Evolutionary conservation across 2,329 filamentous ascomycete genomes (phyloP).

Genomic region (Laburnicola sp.): DNA sequence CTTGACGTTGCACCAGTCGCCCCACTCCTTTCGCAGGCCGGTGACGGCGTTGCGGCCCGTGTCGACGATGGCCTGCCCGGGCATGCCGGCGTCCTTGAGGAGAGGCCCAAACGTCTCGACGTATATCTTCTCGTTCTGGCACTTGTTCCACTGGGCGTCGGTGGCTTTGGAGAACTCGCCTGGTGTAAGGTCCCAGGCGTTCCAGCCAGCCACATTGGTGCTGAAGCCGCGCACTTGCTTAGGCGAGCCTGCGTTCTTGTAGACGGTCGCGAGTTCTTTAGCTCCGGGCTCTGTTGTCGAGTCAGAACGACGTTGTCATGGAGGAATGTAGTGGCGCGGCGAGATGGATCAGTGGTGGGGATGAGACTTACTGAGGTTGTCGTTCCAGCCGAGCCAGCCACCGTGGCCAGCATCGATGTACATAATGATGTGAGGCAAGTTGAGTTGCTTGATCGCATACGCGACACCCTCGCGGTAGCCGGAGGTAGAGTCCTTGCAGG

Average conservation of each 20-base stretch:
- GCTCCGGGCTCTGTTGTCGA: slow-evolving; percentile 50
- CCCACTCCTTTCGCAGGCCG: slow-evolving; percentile 57
- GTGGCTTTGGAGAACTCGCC: slow-evolving; percentile 42
- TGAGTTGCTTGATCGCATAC: slow-evolving; percentile 62
- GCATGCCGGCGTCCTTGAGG: slow-evolving; percentile 53
- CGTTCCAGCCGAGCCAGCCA: slow-evolving; percentile 68
- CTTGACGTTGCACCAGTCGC: slow-evolving; percentile 70
- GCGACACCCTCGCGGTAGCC: slow-evolving; percentile 62
- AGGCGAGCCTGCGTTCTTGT: slow-evolving; percentile 53
- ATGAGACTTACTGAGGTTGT: slow-evolving; percentile 53
- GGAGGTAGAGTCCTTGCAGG: slow-evolving; percentile 59
- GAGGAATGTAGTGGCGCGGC: background rate
- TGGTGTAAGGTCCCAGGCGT: slow-evolving; percentile 53
- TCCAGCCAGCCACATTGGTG: slow-evolving; percentile 64
- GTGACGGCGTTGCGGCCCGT: slow-evolving; percentile 61
- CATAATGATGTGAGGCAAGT: slow-evolving; percentile 65
- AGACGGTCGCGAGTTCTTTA: slow-evolving; percentile 53
- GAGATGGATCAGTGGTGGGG: background rate
- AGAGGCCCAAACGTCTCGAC: slow-evolving; percentile 56
- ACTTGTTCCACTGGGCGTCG: slow-evolving; percentile 47
- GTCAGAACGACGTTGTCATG: slow-evolving; percentile 10
- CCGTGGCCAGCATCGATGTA: slow-evolving; percentile 68
- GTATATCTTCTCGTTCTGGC: slow-evolving; percentile 58
- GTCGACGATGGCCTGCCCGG: slow-evolving; percentile 60
- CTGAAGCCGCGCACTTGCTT: slow-evolving; percentile 56